phyloP scores from a whole-genome alignment of 768 basidiomycete species.

The Pholiota molesta region DNA sequence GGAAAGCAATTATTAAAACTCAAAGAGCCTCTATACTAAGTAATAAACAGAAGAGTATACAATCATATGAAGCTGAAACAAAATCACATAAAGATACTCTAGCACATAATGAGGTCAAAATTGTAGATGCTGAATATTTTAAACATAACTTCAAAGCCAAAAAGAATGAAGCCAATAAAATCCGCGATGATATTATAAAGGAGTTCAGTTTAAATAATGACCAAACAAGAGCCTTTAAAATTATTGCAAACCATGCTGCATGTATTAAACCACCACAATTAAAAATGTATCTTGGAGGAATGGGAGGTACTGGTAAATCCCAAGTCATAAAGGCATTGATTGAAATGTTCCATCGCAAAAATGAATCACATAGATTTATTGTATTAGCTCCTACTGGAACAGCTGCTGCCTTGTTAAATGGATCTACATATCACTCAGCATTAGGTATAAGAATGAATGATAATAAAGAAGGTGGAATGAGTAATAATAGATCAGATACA shows the following conservation, averaged over 20 bases:
- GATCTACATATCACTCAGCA: conserved; percentile 27
- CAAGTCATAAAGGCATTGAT: conserved; percentile 32
- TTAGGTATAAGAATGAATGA: conserved; percentile 13
- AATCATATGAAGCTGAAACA: neutral
- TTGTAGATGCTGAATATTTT: conserved; percentile 4
- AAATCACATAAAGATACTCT: neutral
- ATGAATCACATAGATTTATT: conserved; percentile 20
- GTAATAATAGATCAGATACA: neutral
- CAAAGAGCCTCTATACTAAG: neutral
- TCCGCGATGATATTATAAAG: conserved; percentile 6
- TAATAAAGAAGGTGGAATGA: neutral
- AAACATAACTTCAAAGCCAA: neutral
- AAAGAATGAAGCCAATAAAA: neutral
- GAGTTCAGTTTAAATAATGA: conserved; percentile 28
- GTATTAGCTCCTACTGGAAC: conserved; percentile 28
- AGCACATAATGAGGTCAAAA: neutral
- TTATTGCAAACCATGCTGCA: conserved; percentile 32
- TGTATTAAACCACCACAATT: conserved; percentile 20
- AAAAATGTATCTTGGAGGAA: conserved; percentile 37
- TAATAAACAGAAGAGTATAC: neutral
- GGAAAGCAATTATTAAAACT: conserved; percentile 7
- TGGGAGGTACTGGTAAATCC: conserved; percentile 37
- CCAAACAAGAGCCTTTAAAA: conserved; percentile 32
- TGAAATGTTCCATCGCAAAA: conserved; percentile 21
- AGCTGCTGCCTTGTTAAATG: conserved; percentile 26